Percentiles rank a stretch among this genome's conserved stretches.
These are phyloP conservation scores for Leptomonas pyrrhocoris DNA, from an alignment of 208 protist species.

Conservation along the genomic window DNA sequence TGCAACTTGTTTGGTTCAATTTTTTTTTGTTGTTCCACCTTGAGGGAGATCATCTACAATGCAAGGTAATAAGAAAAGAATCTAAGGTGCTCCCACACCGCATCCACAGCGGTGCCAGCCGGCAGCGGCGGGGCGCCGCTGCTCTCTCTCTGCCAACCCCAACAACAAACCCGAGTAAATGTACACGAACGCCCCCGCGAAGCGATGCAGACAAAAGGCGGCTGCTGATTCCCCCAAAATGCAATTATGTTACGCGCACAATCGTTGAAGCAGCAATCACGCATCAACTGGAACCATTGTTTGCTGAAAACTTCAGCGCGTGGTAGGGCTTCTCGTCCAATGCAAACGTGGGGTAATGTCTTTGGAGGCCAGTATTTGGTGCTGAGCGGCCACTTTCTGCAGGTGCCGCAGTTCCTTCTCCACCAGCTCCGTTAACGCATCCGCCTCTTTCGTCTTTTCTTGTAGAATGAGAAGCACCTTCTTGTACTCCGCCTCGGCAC, in stretches of 20 bases:
- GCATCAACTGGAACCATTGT: not conserved
- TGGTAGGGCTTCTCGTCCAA: constrained; percentile 26
- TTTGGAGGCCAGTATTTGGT: constrained; percentile 56
- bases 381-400: constrained; percentile 61
- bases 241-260: no score
- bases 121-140: not conserved
- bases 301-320: constrained; percentile 26
- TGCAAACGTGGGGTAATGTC: constrained; percentile 29
- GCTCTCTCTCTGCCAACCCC: no score
- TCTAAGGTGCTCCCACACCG: constrained; percentile 1
- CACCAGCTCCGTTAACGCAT: constrained; percentile 61
- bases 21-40: no score
- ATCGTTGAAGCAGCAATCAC: no score
- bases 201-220: not conserved
- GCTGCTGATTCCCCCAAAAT: no score
- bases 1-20: no score
- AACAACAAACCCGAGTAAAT: no score
- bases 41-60: no score
- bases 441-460: constrained; percentile 70
- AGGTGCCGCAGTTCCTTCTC: constrained; percentile 78
- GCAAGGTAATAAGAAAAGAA: not conserved
- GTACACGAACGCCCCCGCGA: not conserved
- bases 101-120: not conserved
- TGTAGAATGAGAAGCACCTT: constrained; percentile 61
- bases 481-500: constrained; percentile 71